These are phyloP conservation scores for Amylostereum areolatum DNA, from an alignment of 1,284 basidiomycete genomes.

Conservation along the genomic window DNA sequence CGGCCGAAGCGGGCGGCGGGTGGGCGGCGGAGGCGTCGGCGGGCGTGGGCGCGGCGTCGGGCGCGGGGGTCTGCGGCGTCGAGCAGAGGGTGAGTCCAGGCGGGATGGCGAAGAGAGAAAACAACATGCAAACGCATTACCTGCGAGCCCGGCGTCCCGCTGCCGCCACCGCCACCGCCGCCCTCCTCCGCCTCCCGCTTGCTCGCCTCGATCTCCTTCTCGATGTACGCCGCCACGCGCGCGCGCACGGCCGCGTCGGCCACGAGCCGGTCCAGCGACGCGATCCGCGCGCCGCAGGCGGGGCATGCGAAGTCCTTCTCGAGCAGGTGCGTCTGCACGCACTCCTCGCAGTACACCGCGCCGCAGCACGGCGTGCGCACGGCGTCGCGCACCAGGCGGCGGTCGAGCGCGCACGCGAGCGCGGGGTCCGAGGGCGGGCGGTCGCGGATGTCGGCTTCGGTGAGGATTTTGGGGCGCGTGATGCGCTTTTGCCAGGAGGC, in stretches of 20 bases:
- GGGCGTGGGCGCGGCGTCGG: background rate
- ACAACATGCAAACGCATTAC: background rate
- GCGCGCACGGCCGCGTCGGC: conserved; percentile 75
- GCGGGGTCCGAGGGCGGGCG: conserved; percentile 72
- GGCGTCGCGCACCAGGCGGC: conserved; percentile 84
- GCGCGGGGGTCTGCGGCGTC: conserved; percentile 7
- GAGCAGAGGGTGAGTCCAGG: background rate
- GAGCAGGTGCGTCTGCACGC: conserved; percentile 84
- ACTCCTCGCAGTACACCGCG: conserved; percentile 91
- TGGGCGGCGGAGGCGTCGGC: background rate
- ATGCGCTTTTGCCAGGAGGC: conserved; percentile 92
- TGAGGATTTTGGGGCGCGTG: conserved; percentile 70
- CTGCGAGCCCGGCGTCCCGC: conserved; percentile 3
- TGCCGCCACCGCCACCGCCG: conserved; percentile 1
- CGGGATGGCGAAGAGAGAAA: background rate
- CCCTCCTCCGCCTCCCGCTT: conserved; percentile 44
- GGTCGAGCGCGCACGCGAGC: conserved; percentile 84
- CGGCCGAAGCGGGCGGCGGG: too few species aligned
- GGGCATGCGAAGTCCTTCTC: conserved; percentile 93
- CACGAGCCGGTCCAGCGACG: conserved; percentile 78
- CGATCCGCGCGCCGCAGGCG: conserved; percentile 79
- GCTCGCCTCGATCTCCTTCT: conserved; percentile 79
- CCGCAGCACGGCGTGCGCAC: conserved; percentile 90
- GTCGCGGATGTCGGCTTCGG: conserved; percentile 82
- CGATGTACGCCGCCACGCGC: conserved; percentile 76